phyloP scores from a whole-genome alignment of 2,329 filamentous ascomycete species.

The Scedosporium minutisporum region DNA sequence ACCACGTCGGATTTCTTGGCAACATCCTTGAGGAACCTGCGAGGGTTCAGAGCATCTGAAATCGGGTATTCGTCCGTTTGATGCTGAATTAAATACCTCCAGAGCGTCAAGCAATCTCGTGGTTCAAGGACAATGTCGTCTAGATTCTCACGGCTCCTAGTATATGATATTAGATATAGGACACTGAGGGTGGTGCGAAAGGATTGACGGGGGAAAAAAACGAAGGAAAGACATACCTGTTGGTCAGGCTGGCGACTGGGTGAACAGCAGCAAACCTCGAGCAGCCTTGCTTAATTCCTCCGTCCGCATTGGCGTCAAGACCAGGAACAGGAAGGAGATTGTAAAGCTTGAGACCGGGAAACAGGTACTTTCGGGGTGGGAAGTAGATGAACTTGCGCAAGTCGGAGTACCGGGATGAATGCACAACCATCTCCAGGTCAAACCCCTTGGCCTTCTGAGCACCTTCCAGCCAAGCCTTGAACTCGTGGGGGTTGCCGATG shows the following conservation, averaged over 20 bases:
- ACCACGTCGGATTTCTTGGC: slow-evolving; percentile 58
- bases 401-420: slow-evolving; percentile 64
- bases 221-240: slow-evolving; percentile 28
- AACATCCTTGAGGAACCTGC: slow-evolving; percentile 36
- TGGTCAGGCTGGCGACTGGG: slow-evolving; percentile 53
- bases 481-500: slow-evolving; percentile 64
- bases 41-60: slow-evolving; percentile 37
- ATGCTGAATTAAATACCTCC: slow-evolving; percentile 51
- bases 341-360: slow-evolving; percentile 39
- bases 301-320: slow-evolving; percentile 25
- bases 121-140: slow-evolving; percentile 61
- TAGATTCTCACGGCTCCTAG: slow-evolving; percentile 48
- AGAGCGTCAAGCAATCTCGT: slow-evolving; percentile 58
- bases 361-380: slow-evolving; percentile 36
- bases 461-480: slow-evolving; percentile 56
- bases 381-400: slow-evolving; percentile 64
- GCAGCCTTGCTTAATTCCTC: slow-evolving; percentile 23
- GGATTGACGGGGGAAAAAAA: not conserved
- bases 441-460: slow-evolving; percentile 55
- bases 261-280: slow-evolving; percentile 52
- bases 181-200: not conserved
- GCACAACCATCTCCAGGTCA: slow-evolving; percentile 57
- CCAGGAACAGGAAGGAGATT: slow-evolving; percentile 31
- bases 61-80: slow-evolving; percentile 43
- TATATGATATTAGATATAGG: not conserved